A percentile compares a stretch with the other conserved stretches of the same genome.
Evolutionary conservation across 1,284 basidiomycete species (phyloP).

Genomic region (Heterobasidion annosum): DNA sequence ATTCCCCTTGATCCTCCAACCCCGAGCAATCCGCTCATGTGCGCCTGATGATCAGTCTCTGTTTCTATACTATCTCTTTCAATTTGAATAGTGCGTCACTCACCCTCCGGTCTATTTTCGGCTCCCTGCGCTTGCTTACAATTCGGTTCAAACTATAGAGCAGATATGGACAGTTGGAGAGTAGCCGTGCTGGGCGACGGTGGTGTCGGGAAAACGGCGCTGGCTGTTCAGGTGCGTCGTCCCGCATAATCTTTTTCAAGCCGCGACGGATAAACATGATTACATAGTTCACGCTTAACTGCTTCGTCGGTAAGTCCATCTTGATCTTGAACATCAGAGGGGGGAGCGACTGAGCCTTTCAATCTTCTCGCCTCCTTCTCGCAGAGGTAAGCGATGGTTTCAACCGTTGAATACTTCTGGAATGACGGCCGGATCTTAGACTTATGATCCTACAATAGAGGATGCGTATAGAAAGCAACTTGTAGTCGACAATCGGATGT

Average conservation of each 20-base stretch:
- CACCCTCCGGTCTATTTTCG: constrained; percentile 7
- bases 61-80: constrained; percentile 11
- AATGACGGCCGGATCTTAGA: constrained; percentile 31
- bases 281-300: constrained; percentile 80
- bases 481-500: constrained; percentile 86
- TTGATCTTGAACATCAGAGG: constrained; percentile 6
- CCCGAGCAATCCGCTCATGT: constrained; percentile 14
- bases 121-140: constrained; percentile 17
- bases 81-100: constrained; percentile 19
- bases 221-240: constrained; percentile 81
- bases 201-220: constrained; percentile 95
- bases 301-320: constrained; percentile 70
- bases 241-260: background rate
- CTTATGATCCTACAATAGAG: constrained; percentile 91
- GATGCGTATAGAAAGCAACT: constrained; percentile 91
- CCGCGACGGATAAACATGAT: constrained; percentile 5
- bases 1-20: constrained; percentile 16
- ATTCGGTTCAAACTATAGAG: constrained; percentile 12
- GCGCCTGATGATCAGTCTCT: constrained; percentile 15
- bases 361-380: constrained; percentile 11
- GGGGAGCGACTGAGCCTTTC: background rate
- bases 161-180: constrained; percentile 82
- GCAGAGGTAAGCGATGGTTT: constrained; percentile 4
- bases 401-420: background rate
- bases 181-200: constrained; percentile 95